These are phyloP conservation scores for Populus hybrid DNA, from an alignment of 441 rosid species.

Conservation along the genomic window DNA sequence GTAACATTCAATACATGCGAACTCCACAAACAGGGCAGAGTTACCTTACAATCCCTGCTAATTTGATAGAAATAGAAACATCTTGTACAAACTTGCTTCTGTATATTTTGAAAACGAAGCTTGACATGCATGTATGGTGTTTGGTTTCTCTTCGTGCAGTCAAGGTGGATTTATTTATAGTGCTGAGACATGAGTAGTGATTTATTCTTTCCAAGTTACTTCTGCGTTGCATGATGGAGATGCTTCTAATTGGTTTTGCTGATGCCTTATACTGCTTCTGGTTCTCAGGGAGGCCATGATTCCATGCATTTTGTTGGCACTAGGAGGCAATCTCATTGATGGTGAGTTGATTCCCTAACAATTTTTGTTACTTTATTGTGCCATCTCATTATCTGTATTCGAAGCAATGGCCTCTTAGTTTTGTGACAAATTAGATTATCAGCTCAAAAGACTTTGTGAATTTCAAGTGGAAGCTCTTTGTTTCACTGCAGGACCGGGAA, in stretches of 20 bases:
- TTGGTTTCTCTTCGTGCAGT: not conserved
- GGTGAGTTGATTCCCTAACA: conserved; percentile 40
- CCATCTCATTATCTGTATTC: not conserved
- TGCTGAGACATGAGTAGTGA: no score
- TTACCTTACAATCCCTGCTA: not conserved
- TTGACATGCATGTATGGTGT: not conserved
- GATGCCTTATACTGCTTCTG: conserved; percentile 14
- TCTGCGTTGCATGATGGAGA: not conserved
- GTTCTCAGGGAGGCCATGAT: conserved; percentile 90
- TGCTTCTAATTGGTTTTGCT: conserved; percentile 2
- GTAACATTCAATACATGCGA: not conserved
- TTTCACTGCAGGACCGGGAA: conserved; percentile 78
- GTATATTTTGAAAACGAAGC: not conserved
- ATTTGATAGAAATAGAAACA: not conserved
- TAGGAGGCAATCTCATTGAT: conserved; percentile 97
- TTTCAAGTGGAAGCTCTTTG: conserved; percentile 8
- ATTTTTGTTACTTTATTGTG: not conserved
- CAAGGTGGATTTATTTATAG: no score
- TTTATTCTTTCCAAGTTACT: no score
- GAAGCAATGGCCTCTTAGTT: not conserved
- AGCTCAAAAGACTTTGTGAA: not conserved
- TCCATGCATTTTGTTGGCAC: conserved; percentile 91
- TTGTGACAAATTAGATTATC: not conserved
- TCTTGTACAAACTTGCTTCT: not conserved
- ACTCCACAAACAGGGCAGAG: not conserved